Evolutionary conservation across 352 stramenopile species (phyloP), one percentile per base, ranked within the genome.

Genomic region (Phytopythium delawarense): DNA sequence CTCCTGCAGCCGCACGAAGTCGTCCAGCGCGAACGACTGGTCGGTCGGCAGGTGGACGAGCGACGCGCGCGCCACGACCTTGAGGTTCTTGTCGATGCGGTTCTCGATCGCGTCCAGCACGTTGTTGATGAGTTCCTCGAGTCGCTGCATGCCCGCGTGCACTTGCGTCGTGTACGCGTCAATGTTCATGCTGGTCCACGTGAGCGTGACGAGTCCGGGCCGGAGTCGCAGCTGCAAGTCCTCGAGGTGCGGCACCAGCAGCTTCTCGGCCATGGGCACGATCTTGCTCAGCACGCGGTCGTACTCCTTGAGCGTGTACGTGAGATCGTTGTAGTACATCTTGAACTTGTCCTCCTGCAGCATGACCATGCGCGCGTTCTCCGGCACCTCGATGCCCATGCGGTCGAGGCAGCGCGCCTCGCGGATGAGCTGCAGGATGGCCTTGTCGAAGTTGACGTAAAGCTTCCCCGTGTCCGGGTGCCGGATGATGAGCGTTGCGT

Each of bases 111-210:
- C 84, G 45, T 92, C 84, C 54, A 88, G 74, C 3, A 91, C 79
- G 49, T 79, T 94, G 49, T 87, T 88, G 57, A 96, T 91, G 15
- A 95, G 73, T 30, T 95, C 82, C 32, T 93, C 86, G 7, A 96
- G 72, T 7, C 81, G 72, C 57, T 93, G 80, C 8, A 95, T 59
- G 2, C 74, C 83, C 30, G 64, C 64, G 46, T 92, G 81, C 4
- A 77, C 81, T 40, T 89, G 74, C 11, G 76, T 68, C 37, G 88
- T 92, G 63, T 93, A 96, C 21, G 77, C 71, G 46, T 94, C 84
- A 44, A 96, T 94, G 65, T 94, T 94, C 84, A 96, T 94, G 60
- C 80, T 93, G 18, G 87, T 96, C 88, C 88, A 96, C n/a, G 88
- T 95, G 6, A 96, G 72, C 7, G 86, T 94, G 59, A 94, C 72